Evolutionary conservation across 2,329 filamentous ascomycete genomes (phyloP).

Genomic region (Aureobasidium sp.): DNA sequence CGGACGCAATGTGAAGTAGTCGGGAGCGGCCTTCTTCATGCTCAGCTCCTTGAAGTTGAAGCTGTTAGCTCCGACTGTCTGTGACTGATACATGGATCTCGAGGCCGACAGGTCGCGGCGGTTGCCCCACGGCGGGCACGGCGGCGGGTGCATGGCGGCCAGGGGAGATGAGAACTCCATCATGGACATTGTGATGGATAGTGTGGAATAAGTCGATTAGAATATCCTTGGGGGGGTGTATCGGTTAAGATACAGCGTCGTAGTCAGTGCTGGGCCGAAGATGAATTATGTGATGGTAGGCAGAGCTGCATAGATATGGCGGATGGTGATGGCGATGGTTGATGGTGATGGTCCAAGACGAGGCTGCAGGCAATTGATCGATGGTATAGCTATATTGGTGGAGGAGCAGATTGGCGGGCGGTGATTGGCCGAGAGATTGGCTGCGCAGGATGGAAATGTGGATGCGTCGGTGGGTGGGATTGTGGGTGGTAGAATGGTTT

Average conservation of each 20-base stretch:
- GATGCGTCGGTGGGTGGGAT: no score
- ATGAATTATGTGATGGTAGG: background rate
- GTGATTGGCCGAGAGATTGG: background rate
- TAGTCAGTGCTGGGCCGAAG: background rate
- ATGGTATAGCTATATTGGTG: slow-evolving; percentile 10
- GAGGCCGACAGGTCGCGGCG: slow-evolving; percentile 48
- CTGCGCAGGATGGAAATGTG: background rate
- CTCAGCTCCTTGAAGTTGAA: slow-evolving; percentile 72
- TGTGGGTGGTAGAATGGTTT: background rate
- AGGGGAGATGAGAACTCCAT: slow-evolving; percentile 95
- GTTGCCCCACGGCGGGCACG: slow-evolving; percentile 58
- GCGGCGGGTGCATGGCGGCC: slow-evolving; percentile 78
- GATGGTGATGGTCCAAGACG: background rate
- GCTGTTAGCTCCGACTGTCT: slow-evolving; percentile 54
- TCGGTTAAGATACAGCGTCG: no score
- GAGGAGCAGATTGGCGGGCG: background rate
- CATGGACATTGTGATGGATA: slow-evolving; percentile 20
- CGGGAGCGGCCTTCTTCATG: slow-evolving; percentile 61
- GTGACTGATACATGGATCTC: slow-evolving; percentile 47
- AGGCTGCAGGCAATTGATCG: background rate
- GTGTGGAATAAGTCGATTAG: slow-evolving; percentile 13
- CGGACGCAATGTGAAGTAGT: slow-evolving; percentile 78
- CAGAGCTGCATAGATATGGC: slow-evolving; percentile 11
- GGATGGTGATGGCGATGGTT: background rate
- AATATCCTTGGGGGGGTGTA: background rate